phyloP scores from a whole-genome alignment of 1,284 basidiomycete species.

The Tremellales sp. region DNA sequence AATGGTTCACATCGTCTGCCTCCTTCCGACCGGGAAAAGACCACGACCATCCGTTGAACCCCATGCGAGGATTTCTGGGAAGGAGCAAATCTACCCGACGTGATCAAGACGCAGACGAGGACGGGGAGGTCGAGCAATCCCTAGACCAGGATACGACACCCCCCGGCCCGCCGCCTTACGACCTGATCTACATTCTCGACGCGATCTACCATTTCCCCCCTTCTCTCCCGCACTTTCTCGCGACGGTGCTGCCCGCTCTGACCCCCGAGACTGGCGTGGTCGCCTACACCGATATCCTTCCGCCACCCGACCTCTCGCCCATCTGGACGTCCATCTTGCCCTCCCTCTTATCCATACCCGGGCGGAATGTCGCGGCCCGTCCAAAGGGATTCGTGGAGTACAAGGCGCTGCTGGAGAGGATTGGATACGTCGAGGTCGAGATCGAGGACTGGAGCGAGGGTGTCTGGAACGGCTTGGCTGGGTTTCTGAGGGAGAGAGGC shows the following conservation, averaged over 20 bases:
- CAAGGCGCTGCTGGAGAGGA: conserved; percentile 49
- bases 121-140: conserved; percentile 8
- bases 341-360: conserved; percentile 52
- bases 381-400: conserved; percentile 52
- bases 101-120: conserved; percentile 4
- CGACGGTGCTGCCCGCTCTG: conserved; percentile 52
- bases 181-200: conserved; percentile 56
- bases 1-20: conserved; percentile 27
- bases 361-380: conserved; percentile 53
- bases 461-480: conserved; percentile 60
- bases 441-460: conserved; percentile 60
- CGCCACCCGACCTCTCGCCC: conserved; percentile 19
- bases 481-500: conserved; percentile 52
- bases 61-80: conserved; percentile 36
- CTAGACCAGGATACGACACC: neutral
- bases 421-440: conserved; percentile 58
- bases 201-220: conserved; percentile 68
- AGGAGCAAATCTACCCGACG: conserved; percentile 1
- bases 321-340: conserved; percentile 31
- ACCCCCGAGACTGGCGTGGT: conserved; percentile 54
- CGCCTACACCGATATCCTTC: conserved; percentile 61
- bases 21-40: conserved; percentile 24
- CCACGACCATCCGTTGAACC: conserved; percentile 37
- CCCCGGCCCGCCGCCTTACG: conserved; percentile 39
- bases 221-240: conserved; percentile 53